A percentile compares a stretch with the other conserved stretches of the same genome.
Evolutionary conservation across 1,139 yeast species (phyloP).

Genomic region (Geotrichum fermentans): DNA sequence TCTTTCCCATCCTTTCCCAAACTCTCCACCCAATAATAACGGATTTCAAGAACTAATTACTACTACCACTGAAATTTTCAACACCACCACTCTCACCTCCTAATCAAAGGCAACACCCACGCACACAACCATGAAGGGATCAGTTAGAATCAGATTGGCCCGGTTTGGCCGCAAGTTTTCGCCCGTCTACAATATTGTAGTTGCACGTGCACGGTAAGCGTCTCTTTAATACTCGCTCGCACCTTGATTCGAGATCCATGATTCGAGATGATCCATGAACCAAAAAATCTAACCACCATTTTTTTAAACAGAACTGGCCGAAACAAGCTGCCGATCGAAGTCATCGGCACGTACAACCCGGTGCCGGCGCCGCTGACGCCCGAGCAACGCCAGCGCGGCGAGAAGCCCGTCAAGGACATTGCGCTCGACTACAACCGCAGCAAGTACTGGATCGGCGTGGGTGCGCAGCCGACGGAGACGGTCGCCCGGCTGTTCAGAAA

Average conservation of each 20-base stretch:
- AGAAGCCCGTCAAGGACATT: conserved; percentile 73
- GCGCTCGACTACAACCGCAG: conserved; percentile 81
- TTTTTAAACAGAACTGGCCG: conserved; percentile 50
- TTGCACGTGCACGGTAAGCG: conserved; percentile 55
- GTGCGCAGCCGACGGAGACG: conserved; percentile 91
- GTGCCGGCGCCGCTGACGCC: conserved; percentile 65
- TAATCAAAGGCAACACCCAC: background rate
- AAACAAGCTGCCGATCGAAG: conserved; percentile 87
- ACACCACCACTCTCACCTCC: background rate
- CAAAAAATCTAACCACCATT: no score
- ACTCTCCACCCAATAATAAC: background rate
- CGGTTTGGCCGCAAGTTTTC: conserved; percentile 85
- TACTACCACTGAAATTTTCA: background rate
- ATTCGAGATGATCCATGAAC: no score
- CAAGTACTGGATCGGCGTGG: conserved; percentile 97
- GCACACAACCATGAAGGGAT: conserved; percentile 34
- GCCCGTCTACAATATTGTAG: conserved; percentile 90
- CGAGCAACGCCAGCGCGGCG: conserved; percentile 47
- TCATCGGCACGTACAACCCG: conserved; percentile 90
- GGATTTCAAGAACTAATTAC: background rate
- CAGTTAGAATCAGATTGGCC: conserved; percentile 70
- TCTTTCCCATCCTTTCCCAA: background rate
- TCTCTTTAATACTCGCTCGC: background rate
- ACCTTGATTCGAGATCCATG: background rate
- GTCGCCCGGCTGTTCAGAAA: conserved; percentile 74